Percentiles rank a stretch among this genome's conserved stretches.
phyloP scores from a whole-genome alignment of 2,329 filamentous ascomycete genomes.

The Neonectria ditissima region DNA sequence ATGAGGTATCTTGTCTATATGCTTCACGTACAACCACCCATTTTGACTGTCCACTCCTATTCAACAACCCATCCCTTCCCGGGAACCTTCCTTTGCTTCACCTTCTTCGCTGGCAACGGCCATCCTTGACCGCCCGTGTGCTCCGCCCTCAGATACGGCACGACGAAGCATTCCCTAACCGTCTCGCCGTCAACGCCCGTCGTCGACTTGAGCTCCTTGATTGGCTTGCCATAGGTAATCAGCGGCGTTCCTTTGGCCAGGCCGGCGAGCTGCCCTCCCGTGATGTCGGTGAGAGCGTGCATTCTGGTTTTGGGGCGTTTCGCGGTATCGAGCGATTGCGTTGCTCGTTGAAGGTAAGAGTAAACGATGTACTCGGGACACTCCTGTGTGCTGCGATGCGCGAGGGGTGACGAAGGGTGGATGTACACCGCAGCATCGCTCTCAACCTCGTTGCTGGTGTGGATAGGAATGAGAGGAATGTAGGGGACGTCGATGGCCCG shows the following conservation, averaged over 20 bases:
- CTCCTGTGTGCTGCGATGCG: conserved; percentile 75
- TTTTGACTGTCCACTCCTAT: conserved; percentile 43
- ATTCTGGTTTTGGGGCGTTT: conserved; percentile 82
- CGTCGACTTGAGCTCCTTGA: conserved; percentile 77
- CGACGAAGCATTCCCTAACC: conserved; percentile 82
- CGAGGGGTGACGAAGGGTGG: conserved; percentile 85
- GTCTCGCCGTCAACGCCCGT: conserved; percentile 52
- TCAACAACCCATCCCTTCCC: conserved; percentile 82
- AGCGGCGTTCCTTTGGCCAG: conserved; percentile 88
- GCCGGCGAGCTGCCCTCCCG: conserved; percentile 78
- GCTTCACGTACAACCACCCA: conserved; percentile 21
- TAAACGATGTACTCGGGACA: conserved; percentile 92
- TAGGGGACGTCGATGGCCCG: conserved; percentile 96
- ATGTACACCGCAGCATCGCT: conserved; percentile 81
- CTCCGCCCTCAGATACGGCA: conserved; percentile 80
- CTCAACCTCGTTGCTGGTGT: conserved; percentile 54
- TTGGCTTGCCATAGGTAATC: conserved; percentile 86
- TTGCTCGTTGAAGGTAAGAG: conserved; percentile 80
- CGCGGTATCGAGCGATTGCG: conserved; percentile 60
- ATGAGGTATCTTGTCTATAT: conserved; percentile 42
- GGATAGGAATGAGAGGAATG: conserved; percentile 81
- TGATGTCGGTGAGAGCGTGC: conserved; percentile 86
- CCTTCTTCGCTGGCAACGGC: conserved; percentile 87
- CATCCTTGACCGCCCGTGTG: conserved; percentile 77
- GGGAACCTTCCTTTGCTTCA: conserved; percentile 80